phyloP scores from a whole-genome alignment of 345 rosid species.

The Heritiera fomes region DNA sequence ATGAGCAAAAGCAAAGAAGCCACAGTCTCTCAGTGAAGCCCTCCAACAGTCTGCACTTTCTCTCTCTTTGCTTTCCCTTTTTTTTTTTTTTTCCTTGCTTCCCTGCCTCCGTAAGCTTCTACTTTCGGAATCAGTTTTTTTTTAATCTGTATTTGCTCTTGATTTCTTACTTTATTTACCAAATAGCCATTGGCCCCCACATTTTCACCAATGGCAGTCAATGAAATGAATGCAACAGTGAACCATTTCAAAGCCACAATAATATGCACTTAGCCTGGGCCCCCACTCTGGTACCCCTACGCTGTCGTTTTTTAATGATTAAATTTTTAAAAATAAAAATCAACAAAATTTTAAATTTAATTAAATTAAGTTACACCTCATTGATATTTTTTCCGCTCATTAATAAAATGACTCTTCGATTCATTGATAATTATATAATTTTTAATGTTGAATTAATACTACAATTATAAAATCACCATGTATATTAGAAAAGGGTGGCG shows the following conservation, averaged over 20 bases:
- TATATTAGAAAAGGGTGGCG: too few species aligned
- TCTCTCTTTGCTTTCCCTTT: slow-evolving; percentile 23
- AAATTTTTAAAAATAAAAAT: too few species aligned
- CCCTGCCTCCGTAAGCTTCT: background rate
- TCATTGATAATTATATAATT: too few species aligned
- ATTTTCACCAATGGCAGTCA: background rate
- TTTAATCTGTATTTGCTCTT: background rate
- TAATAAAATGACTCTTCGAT: too few species aligned
- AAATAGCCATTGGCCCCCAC: slow-evolving; percentile 27
- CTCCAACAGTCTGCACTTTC: slow-evolving; percentile 8
- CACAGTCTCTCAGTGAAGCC: slow-evolving; percentile 23
- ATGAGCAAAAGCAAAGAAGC: slow-evolving; percentile 32
- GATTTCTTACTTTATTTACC: slow-evolving; percentile 30
- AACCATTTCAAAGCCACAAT: background rate
- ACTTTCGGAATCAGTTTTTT: slow-evolving; percentile 3
- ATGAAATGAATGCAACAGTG: background rate
- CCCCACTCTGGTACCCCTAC: background rate
- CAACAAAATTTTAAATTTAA: too few species aligned
- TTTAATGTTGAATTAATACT: too few species aligned
- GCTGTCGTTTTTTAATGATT: too few species aligned
- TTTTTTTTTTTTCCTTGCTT: background rate
- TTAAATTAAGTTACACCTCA: too few species aligned
- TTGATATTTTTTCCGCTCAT: too few species aligned
- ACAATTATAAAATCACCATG: too few species aligned
- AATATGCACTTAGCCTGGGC: background rate